Percentiles rank a stretch among this genome's conserved stretches.
These are phyloP conservation scores for Psidium friedrichsthalianum DNA, from an alignment of 345 rosid species.

Conservation along the genomic window DNA sequence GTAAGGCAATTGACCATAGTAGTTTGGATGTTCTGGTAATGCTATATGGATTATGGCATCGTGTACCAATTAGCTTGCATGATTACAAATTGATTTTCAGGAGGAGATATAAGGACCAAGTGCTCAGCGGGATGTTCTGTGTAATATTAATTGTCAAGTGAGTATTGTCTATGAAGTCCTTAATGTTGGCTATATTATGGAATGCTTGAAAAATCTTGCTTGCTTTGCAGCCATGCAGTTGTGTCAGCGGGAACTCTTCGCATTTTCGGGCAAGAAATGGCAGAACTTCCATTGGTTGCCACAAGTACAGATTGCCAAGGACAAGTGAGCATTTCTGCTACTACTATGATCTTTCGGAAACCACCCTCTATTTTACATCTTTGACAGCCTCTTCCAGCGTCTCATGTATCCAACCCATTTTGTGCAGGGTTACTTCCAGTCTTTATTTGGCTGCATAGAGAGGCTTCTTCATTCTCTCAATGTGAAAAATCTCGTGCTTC, in stretches of 20 bases:
- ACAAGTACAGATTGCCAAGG: slow-evolving; percentile 60
- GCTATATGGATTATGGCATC: not conserved
- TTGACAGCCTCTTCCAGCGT: not conserved
- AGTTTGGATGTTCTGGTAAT: not conserved
- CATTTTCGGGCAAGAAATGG: slow-evolving; percentile 72
- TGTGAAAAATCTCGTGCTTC: slow-evolving; percentile 65
- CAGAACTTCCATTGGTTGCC: slow-evolving; percentile 91
- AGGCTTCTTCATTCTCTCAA: slow-evolving; percentile 53
- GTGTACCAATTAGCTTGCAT: not conserved
- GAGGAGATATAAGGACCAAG: slow-evolving; percentile 50
- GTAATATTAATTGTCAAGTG: slow-evolving; percentile 75
- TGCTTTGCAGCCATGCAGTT: slow-evolving; percentile 53
- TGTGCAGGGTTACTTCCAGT: slow-evolving; percentile 77
- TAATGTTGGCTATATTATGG: not conserved
- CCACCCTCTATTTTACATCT: not conserved
- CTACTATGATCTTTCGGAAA: not conserved
- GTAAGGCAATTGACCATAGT: slow-evolving; percentile 25
- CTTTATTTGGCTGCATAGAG: slow-evolving; percentile 64
- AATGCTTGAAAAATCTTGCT: not conserved
- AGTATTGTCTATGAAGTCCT: slow-evolving; percentile 7
- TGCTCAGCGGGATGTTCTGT: slow-evolving; percentile 79
- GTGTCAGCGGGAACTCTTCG: slow-evolving; percentile 75
- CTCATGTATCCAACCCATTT: not conserved
- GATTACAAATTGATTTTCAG: slow-evolving; percentile 14
- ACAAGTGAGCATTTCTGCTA: slow-evolving; percentile 28